Evolutionary conservation across 1,139 yeast species (phyloP), one percentile per base, ranked within the genome.

Genomic region (Scheffersomyces titani): DNA sequence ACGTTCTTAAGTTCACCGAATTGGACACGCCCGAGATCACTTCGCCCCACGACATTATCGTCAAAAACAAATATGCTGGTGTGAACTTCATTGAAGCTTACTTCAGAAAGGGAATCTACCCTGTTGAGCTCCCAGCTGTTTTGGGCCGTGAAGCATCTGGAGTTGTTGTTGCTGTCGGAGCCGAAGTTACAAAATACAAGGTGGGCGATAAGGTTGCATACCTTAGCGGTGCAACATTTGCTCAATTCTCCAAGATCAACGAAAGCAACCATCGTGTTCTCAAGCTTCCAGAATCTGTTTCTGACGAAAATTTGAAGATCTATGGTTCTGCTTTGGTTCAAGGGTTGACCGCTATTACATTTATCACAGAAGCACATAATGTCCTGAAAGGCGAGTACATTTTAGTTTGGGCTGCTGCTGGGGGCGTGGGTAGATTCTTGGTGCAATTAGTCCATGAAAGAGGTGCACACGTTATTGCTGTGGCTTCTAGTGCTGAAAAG

Each of bases 101-200:
- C 73, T 90, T 89, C 76, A 83, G 98, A 67, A 82, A 76, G 54
- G 97, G 97, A 2, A 66, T 88, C 6, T 92, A 92, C 67, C 88
- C 90, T 4, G 68, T 78, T 2, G 63, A 71, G 46, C 70, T 77
- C 51, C 98, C 98, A 0, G 78, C 77, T 57, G 74, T 84, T 47
- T 77, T 90, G 49, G 98, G 98, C n/a, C 80, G 92, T 57, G 97
- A 92, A 70, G 97, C 93, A 3, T 77, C 89, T 46, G 98, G 97
- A 44, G 82, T 73, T 19, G 84, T 92, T 52, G 94, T 82, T 46
- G 84, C 87, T 19, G 82, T 84, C 19, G 98, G 97, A 36, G 63
- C 74, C 2, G 72, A 79, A 1, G 96, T 90, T 21, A 72, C 76
- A 22, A 72, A 79, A 51, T 87, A 75, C 68, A 70, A 79, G 55